Conservation (phyloP, 306 rosid species). For the Sophora flavescens region DNA sequence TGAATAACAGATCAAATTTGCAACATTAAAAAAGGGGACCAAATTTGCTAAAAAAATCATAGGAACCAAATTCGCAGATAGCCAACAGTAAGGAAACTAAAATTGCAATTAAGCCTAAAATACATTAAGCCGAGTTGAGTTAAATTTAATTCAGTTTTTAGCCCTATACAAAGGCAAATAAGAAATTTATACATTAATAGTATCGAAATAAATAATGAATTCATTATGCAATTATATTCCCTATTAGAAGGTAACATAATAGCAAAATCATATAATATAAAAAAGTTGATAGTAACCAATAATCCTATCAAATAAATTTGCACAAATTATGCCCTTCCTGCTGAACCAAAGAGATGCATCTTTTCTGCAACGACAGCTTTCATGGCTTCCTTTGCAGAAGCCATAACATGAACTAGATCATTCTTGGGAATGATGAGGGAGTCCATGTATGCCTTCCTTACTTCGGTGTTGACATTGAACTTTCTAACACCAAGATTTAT, state of each 20-base stretch:
- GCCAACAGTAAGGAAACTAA: too few relatives aligned
- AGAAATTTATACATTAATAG: neutral
- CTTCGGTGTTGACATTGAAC: conserved; percentile 96
- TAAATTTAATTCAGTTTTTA: too few relatives aligned
- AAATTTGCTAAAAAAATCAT: too few relatives aligned
- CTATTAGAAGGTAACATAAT: conserved; percentile 10
- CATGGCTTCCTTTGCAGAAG: conserved; percentile 91
- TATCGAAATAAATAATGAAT: conserved; percentile 13
- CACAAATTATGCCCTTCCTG: conserved; percentile 74
- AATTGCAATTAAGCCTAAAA: too few relatives aligned
- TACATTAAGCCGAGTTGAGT: too few relatives aligned
- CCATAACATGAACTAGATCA: conserved; percentile 88
- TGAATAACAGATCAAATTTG: too few relatives aligned
- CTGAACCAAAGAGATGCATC: conserved; percentile 94
- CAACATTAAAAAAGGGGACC: too few relatives aligned
- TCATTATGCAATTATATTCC: conserved; percentile 3
- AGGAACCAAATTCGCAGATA: too few relatives aligned
- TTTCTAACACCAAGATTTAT: conserved; percentile 82
- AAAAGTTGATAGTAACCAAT: conserved; percentile 15
- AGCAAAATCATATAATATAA: conserved; percentile 11
- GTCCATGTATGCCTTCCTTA: conserved; percentile 94
- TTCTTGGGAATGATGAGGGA: conserved; percentile 71
- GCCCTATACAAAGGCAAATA: neutral
- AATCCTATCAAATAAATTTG: conserved; percentile 36
- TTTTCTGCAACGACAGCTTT: conserved; percentile 87